These are phyloP conservation scores for Dentipellis sp. DNA, from an alignment of 768 basidiomycete genomes.

Conservation along the genomic window DNA sequence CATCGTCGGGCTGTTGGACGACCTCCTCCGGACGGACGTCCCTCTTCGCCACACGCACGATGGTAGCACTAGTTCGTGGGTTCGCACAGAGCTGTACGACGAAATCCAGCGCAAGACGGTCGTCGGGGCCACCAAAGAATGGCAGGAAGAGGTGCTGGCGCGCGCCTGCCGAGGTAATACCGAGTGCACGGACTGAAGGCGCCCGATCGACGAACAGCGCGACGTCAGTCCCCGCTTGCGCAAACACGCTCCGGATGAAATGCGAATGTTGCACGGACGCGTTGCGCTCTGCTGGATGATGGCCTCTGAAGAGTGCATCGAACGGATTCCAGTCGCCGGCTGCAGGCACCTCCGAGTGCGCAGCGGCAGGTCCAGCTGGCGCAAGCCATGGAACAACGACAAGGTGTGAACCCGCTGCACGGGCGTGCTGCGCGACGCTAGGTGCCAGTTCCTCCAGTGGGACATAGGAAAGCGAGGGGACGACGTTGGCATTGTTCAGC, in stretches of 20 bases:
- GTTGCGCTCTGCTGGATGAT: slow-evolving; percentile 27
- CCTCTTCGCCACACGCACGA: slow-evolving; percentile 53
- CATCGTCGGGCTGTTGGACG: slow-evolving; percentile 8
- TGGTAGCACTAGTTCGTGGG: slow-evolving; percentile 59
- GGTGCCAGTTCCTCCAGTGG: slow-evolving; percentile 64
- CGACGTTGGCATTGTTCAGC: slow-evolving; percentile 57
- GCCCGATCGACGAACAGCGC: slow-evolving; percentile 75
- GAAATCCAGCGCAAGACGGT: slow-evolving; percentile 77
- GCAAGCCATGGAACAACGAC: slow-evolving; percentile 79
- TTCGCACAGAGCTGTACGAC: slow-evolving; percentile 77
- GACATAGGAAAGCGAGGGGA: slow-evolving; percentile 64
- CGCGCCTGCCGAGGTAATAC: slow-evolving; percentile 22
- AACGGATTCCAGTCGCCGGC: slow-evolving; percentile 49
- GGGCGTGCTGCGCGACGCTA: slow-evolving; percentile 62
- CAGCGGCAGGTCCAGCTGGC: slow-evolving; percentile 18
- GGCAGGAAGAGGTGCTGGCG: slow-evolving; percentile 70
- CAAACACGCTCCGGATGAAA: slow-evolving; percentile 77
- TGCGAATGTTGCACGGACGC: slow-evolving; percentile 61
- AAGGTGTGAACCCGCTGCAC: slow-evolving; percentile 51
- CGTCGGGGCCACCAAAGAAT: slow-evolving; percentile 94
- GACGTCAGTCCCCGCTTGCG: slow-evolving; percentile 62
- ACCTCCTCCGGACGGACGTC: slow-evolving; percentile 23
- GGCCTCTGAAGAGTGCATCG: slow-evolving; percentile 45
- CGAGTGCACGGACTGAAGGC: slow-evolving; percentile 14
- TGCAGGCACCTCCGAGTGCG: slow-evolving; percentile 7